Percentiles rank a stretch among this genome's conserved stretches.
These are phyloP conservation scores for Naganishia vaughanmartiniae DNA, from an alignment of 768 basidiomycete species.

Conservation along the genomic window DNA sequence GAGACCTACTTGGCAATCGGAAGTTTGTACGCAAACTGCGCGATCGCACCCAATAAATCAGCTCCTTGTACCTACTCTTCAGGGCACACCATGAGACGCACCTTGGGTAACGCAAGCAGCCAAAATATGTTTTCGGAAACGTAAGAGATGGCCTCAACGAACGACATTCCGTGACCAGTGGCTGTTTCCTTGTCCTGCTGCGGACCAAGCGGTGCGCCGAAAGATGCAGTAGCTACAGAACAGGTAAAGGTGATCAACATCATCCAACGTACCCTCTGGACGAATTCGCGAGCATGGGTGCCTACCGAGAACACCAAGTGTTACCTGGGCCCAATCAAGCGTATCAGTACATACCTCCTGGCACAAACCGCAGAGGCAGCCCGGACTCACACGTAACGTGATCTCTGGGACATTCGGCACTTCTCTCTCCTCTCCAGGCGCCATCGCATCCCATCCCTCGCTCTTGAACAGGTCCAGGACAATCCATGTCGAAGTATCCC, in stretches of 20 bases:
- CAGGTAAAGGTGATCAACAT: background rate
- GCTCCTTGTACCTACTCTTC: too few relatives aligned
- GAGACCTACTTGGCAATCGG: conserved; percentile 28
- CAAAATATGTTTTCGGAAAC: conserved; percentile 33
- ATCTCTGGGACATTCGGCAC: conserved; percentile 20
- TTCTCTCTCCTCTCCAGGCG: conserved; percentile 5
- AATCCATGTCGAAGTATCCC: conserved; percentile 26
- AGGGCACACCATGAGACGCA: background rate
- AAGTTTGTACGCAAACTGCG: conserved; percentile 24
- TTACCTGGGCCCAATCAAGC: conserved; percentile 10
- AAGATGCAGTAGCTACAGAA: conserved; percentile 29
- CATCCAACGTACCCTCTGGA: background rate
- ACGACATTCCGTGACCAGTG: conserved; percentile 26
- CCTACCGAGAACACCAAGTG: conserved; percentile 27
- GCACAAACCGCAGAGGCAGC: background rate
- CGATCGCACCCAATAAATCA: background rate
- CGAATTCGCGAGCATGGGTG: too few relatives aligned
- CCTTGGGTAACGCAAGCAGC: conserved; percentile 24
- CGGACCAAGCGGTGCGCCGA: conserved; percentile 28
- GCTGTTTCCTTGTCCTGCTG: background rate
- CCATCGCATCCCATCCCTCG: conserved; percentile 20
- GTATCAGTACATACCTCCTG: background rate
- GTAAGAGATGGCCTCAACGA: conserved; percentile 31
- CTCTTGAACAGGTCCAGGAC: conserved; percentile 19
- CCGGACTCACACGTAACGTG: background rate